Percentiles rank a stretch among this genome's conserved stretches.
Evolutionary conservation across 2,329 filamentous ascomycete genomes (phyloP).

Genomic region (Aspergillus aculeatus): DNA sequence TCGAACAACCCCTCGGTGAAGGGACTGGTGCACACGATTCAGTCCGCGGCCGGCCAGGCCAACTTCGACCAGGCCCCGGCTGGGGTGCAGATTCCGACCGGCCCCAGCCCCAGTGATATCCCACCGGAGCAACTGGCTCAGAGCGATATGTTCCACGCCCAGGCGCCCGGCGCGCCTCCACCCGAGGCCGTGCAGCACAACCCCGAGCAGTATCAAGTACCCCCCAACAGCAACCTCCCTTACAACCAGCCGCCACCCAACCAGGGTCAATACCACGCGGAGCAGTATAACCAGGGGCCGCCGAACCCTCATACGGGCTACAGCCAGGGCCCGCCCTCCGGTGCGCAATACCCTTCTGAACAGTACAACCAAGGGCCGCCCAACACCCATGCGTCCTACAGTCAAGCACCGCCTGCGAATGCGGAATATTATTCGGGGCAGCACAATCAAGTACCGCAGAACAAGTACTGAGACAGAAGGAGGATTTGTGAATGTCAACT

Average conservation of each 20-base stretch:
- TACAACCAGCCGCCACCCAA: not conserved
- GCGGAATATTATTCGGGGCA: not conserved
- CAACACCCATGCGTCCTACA: not conserved
- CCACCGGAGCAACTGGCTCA: not conserved
- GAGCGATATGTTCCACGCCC: not conserved
- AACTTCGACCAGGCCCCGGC: constrained; percentile 9
- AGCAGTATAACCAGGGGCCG: not conserved
- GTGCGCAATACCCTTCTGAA: not conserved
- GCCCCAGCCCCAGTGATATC: constrained; percentile 11
- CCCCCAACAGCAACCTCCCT: not conserved
- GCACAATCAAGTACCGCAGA: not conserved
- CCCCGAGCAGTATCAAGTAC: not conserved
- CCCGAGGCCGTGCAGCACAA: not conserved
- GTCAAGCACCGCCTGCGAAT: not conserved
- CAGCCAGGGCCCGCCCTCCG: not conserved
- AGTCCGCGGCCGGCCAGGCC: constrained; percentile 8
- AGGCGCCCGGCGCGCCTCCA: not conserved
- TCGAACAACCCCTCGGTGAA: constrained; percentile 4
- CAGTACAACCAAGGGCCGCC: not conserved
- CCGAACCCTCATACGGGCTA: not conserved
- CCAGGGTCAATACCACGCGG: not conserved
- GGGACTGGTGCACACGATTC: constrained; percentile 8
- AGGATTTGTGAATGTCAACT: not conserved
- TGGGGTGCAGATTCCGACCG: constrained; percentile 2
- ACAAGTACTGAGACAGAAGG: not conserved